Evolutionary conservation across 2,329 filamentous ascomycete genomes (phyloP).

Genomic region (Microcyclospora pomicola): DNA sequence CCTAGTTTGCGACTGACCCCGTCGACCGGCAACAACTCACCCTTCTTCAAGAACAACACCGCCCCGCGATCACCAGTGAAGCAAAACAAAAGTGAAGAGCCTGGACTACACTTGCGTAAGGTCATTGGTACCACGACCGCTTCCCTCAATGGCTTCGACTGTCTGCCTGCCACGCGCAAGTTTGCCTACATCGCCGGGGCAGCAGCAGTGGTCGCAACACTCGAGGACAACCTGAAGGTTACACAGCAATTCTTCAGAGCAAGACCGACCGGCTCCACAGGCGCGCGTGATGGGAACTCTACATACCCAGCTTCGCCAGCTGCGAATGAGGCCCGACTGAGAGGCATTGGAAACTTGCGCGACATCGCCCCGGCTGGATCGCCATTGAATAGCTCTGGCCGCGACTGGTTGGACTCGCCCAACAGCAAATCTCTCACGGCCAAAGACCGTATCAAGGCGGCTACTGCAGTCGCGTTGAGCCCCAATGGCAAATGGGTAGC

Average conservation of each 20-base stretch:
- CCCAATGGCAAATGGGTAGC: constrained; percentile 77
- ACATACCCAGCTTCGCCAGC: constrained; percentile 13
- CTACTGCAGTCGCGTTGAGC: constrained; percentile 80
- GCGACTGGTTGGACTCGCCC: constrained; percentile 44
- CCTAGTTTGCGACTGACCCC: constrained; percentile 43
- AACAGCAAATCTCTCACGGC: constrained; percentile 68
- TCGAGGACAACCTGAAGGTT: constrained; percentile 50
- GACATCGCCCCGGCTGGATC: constrained; percentile 23
- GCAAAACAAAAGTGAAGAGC: constrained; percentile 28
- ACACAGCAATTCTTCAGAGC: constrained; percentile 85
- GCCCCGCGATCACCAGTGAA: constrained; percentile 47
- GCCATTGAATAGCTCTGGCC: constrained; percentile 22
- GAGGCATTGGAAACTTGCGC: neutral
- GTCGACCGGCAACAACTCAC: constrained; percentile 48
- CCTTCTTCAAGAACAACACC: constrained; percentile 44
- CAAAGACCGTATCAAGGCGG: constrained; percentile 83
- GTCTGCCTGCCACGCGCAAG: constrained; percentile 50
- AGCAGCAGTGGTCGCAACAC: constrained; percentile 75
- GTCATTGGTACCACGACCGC: constrained; percentile 85
- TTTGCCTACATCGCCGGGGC: constrained; percentile 91
- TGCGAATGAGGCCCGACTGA: constrained; percentile 16
- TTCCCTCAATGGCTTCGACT: constrained; percentile 76
- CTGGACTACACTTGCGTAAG: constrained; percentile 55
- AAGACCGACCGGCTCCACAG: constrained; percentile 10
- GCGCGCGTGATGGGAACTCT: constrained; percentile 10